Conservation (phyloP, 1,139 yeast genomes). For the Pneumocystis canis region DNA sequence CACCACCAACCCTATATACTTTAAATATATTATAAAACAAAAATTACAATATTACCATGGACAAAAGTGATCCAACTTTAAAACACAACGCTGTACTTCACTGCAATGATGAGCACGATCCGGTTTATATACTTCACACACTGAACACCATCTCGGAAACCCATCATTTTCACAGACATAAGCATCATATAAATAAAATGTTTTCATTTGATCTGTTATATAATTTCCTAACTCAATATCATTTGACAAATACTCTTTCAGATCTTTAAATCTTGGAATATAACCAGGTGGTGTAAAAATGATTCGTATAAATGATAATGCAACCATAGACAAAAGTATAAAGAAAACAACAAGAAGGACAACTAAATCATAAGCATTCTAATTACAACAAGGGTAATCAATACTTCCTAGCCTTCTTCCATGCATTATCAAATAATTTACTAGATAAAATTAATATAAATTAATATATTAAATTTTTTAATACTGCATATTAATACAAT, state of each 20-base stretch:
- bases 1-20: conserved; percentile 45
- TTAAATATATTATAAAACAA: not conserved
- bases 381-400: not conserved
- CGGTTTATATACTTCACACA: conserved; percentile 72
- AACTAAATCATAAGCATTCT: not conserved
- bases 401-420: conserved; percentile 1
- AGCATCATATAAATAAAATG: conserved; percentile 8
- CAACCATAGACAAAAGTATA: conserved; percentile 6
- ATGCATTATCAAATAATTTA: conserved; percentile 2
- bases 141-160: conserved; percentile 46
- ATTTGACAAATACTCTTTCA: conserved; percentile 7
- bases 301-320: conserved; percentile 5
- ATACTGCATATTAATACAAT: conserved; percentile 1
- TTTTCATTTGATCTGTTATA: not conserved
- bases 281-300: conserved; percentile 7
- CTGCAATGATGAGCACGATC: conserved; percentile 77
- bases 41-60: conserved; percentile 37
- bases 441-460: conserved; percentile 6
- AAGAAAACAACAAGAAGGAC: conserved; percentile 5
- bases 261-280: conserved; percentile 20
- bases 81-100: conserved; percentile 50
- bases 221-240: conserved; percentile 2
- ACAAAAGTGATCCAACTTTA: conserved; percentile 63
- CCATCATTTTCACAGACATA: conserved; percentile 31
- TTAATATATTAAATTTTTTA: conserved; percentile 6